Evolutionary conservation across 768 basidiomycete genomes (phyloP).

Genomic region (Kwoniella heveanensis): DNA sequence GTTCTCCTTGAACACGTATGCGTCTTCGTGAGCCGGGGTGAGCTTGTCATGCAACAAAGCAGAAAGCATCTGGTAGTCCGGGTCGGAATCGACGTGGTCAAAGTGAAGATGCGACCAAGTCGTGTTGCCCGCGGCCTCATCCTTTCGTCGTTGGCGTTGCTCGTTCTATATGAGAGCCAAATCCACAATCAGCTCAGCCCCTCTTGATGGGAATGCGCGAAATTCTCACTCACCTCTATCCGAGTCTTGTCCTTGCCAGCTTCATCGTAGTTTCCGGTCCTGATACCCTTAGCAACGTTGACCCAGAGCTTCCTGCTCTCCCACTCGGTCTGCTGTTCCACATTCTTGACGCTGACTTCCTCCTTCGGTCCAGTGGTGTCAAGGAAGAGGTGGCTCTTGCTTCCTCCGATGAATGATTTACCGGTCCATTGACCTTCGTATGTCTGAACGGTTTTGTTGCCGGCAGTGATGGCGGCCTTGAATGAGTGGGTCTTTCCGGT

Average conservation of each 20-base stretch:
- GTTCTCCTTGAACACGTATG: conserved; percentile 65
- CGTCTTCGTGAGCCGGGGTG: conserved; percentile 72
- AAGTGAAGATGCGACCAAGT: conserved; percentile 81
- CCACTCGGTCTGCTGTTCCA: conserved; percentile 68
- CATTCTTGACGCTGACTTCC: conserved; percentile 68
- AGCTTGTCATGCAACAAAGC: conserved; percentile 63
- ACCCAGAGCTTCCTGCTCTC: conserved; percentile 86
- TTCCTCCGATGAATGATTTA: conserved; percentile 61
- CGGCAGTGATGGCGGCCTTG: conserved; percentile 70
- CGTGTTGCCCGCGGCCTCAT: conserved; percentile 72
- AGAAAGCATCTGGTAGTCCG: conserved; percentile 71
- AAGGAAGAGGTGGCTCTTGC: conserved; percentile 64
- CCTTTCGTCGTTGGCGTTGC: conserved; percentile 81
- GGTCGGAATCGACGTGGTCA: conserved; percentile 67
- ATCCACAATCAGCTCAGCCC: too few species aligned
- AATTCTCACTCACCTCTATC: conserved; percentile 74
- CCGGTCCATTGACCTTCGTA: conserved; percentile 55
- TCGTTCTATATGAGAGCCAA: conserved; percentile 66
- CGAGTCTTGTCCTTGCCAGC: conserved; percentile 83
- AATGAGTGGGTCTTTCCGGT: conserved; percentile 89
- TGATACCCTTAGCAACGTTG: conserved; percentile 84
- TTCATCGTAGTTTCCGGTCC: conserved; percentile 86
- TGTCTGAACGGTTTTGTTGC: conserved; percentile 58
- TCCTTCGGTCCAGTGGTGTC: conserved; percentile 74
- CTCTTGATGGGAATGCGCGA: too few species aligned